Conservation (phyloP, 331 rosid species). For the Phaseolus coccineus region DNA sequence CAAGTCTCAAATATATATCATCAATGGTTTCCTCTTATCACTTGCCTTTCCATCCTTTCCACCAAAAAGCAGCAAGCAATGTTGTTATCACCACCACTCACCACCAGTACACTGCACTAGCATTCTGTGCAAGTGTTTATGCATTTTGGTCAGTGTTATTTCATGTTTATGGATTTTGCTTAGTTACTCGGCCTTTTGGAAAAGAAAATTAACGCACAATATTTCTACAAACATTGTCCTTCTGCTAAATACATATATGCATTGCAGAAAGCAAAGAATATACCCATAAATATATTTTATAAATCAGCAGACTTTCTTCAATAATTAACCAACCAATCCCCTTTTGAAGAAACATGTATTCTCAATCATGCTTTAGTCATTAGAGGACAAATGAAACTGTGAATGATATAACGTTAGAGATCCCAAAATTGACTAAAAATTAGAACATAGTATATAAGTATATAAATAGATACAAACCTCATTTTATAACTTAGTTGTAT, state of each 20-base stretch:
- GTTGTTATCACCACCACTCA: not conserved
- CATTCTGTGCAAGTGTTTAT: not conserved
- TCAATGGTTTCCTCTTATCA: not conserved
- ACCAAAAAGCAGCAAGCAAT: not conserved
- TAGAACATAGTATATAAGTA: too few species aligned
- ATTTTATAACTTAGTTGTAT: too few species aligned
- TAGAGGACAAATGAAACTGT: too few species aligned
- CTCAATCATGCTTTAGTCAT: too few species aligned
- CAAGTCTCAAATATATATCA: not conserved
- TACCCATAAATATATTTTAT: not conserved
- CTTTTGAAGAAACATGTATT: too few species aligned
- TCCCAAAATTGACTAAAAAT: too few species aligned
- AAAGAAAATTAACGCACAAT: not conserved
- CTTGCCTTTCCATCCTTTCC: not conserved
- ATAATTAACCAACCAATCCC: not conserved
- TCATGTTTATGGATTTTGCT: constrained; percentile 11
- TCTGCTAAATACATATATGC: not conserved
- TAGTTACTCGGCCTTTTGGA: not conserved
- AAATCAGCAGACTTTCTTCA: not conserved
- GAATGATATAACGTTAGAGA: too few species aligned
- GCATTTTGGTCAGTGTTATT: too few species aligned
- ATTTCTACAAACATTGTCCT: not conserved
- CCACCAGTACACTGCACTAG: not conserved
- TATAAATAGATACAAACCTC: too few species aligned
- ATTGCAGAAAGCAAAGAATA: not conserved